Conservation (phyloP, 306 rosid genomes). For the Lotus japonicus region DNA sequence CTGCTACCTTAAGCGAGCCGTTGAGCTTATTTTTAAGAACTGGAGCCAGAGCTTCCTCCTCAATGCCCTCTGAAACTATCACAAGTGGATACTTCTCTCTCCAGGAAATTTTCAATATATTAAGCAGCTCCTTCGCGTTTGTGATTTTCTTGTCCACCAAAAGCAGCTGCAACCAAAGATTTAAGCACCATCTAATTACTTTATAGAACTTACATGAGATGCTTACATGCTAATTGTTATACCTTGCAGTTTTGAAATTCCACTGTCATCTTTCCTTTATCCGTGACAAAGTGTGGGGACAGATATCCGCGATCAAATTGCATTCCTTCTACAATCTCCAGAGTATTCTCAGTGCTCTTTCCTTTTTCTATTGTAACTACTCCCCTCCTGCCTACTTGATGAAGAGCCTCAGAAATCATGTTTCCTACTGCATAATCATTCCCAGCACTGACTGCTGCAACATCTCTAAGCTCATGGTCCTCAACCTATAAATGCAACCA, state of each 20-base stretch:
- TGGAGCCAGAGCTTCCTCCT: constrained; percentile 84
- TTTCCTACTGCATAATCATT: constrained; percentile 73
- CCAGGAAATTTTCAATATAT: constrained; percentile 68
- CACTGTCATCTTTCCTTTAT: constrained; percentile 56
- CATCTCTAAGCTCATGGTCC: constrained; percentile 74
- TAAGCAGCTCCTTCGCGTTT: constrained; percentile 72
- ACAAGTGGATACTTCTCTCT: constrained; percentile 71
- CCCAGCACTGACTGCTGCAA: constrained; percentile 91
- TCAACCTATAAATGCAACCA: constrained; percentile 51
- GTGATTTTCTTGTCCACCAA: constrained; percentile 75
- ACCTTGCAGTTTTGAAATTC: constrained; percentile 93
- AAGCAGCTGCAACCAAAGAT: constrained; percentile 67
- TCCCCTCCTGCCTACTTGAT: constrained; percentile 71
- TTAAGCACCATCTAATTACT: constrained; percentile 28
- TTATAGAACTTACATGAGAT: constrained; percentile 13
- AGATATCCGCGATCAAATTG: constrained; percentile 83
- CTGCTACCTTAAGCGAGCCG: constrained; percentile 78
- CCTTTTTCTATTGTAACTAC: constrained; percentile 83
- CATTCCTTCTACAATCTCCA: constrained; percentile 92
- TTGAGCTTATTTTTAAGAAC: constrained; percentile 77
- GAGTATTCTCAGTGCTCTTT: constrained; percentile 47
- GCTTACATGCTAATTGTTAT: constrained; percentile 7
- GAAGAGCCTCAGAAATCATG: constrained; percentile 74
- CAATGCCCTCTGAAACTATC: constrained; percentile 85
- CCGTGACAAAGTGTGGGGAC: constrained; percentile 76